Evolutionary conservation across 495 filamentous ascomycete species (phyloP).

Genomic region (Xylaria telfairii): DNA sequence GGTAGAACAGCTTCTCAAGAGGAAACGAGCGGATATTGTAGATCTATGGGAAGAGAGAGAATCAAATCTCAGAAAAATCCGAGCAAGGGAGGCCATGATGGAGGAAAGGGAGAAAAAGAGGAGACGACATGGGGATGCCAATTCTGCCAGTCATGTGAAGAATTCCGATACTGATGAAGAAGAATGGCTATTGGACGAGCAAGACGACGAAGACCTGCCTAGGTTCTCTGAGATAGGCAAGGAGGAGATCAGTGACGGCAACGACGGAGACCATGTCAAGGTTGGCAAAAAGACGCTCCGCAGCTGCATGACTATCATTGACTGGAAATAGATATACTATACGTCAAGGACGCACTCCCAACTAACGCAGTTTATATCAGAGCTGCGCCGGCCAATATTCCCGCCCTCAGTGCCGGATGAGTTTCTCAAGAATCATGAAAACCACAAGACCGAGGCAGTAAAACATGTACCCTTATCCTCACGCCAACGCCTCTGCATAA

Average conservation of each 20-base stretch:
- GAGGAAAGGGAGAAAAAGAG: slow-evolving; percentile 55
- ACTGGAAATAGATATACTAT: slow-evolving; percentile 71
- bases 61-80: slow-evolving; percentile 67
- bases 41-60: slow-evolving; percentile 75
- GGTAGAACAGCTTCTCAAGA: slow-evolving; percentile 69
- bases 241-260: slow-evolving; percentile 57
- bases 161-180: slow-evolving; percentile 66
- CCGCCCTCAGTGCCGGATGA: slow-evolving; percentile 60
- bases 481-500: slow-evolving; percentile 92
- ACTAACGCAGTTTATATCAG: slow-evolving; percentile 89
- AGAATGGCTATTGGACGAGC: slow-evolving; percentile 79
- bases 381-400: slow-evolving; percentile 81
- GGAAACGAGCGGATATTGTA: slow-evolving; percentile 70
- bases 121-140: slow-evolving; percentile 38
- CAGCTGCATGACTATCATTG: neutral
- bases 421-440: slow-evolving; percentile 36
- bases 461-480: slow-evolving; percentile 92
- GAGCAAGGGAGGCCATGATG: slow-evolving; percentile 69
- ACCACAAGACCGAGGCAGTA: slow-evolving; percentile 53
- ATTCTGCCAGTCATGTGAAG: slow-evolving; percentile 35
- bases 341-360: slow-evolving; percentile 97
- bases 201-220: slow-evolving; percentile 71
- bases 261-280: slow-evolving; percentile 67
- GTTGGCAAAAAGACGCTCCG: slow-evolving; percentile 36
- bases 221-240: slow-evolving; percentile 34